Base-by-base conservation (phyloP, 2,329 filamentous ascomycete species). In the Lasiodiplodia sp. region DNA sequence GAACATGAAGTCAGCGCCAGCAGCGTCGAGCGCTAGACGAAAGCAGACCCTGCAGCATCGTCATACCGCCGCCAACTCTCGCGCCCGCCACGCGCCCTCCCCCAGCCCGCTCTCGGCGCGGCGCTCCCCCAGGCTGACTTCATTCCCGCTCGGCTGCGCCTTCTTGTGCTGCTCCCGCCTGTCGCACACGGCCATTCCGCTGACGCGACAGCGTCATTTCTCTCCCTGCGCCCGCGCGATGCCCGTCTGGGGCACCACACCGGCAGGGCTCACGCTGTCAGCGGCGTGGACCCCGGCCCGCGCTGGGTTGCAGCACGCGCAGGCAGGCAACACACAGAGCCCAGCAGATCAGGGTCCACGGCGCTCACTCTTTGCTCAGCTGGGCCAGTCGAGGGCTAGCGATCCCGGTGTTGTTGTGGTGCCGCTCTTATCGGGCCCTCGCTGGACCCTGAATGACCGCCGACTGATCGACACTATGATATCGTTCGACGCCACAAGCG, bases 401-500 rank as follows among this genome's bases (percentile, higher is more conserved):
- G 58, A 63, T 63, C 40, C 38, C 11, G 44, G 25, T 16, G 28
- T 11, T 28, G 40, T 44, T 44, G 37, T 44, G 58, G 58, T 16
- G 40, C 40, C 18, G 44, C 47, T 12, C 60, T 52, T 64, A 64
- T 64, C 60, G 60, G 31, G 4, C 28, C 21, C 4, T 7, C 28
- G 25, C 28, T 64, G 60, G 60, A 64, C 60, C 60, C 60, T 64
- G 51, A 38, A 47, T 14, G 40, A 28, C 40, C 34, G 40, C 40
- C 8, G 40, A 31, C n/a, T 25, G 60, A 64, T 64, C 60, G 60
- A 23, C 60, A 52, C 44, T 51, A 64, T 64, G 60, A 64, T 64
- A 64, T 64, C 60, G 60, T 21, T 38, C 28, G 28, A 52, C 60
- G 60, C 60, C 60, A 64, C 60, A 64, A 64, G 60, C 60, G 60